Percentiles rank a stretch among this genome's conserved stretches.
phyloP scores from a whole-genome alignment of 306 rosid species.

The Leucaena leucocephala region DNA sequence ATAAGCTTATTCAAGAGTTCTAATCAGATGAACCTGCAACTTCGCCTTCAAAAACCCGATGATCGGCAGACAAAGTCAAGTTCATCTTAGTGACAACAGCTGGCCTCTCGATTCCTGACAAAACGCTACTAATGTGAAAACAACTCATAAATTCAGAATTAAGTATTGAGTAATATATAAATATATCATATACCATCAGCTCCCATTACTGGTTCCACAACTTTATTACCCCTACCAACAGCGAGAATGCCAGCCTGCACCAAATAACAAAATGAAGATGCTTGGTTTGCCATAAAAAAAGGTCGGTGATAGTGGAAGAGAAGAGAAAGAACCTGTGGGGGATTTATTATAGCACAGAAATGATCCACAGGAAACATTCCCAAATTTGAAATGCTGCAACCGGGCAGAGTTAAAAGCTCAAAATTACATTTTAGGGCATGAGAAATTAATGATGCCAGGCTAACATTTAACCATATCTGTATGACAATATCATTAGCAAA shows the following conservation, averaged over 20 bases:
- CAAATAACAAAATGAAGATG: conserved; percentile 30
- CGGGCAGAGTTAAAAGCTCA: conserved; percentile 31
- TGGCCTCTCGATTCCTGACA: conserved; percentile 81
- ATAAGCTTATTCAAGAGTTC: conserved; percentile 20
- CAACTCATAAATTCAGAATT: conserved; percentile 22
- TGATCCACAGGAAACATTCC: conserved; percentile 98
- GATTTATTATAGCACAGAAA: conserved; percentile 96
- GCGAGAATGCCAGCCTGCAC: conserved; percentile 96
- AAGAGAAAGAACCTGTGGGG: conserved; percentile 81
- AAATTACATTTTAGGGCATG: conserved; percentile 31
- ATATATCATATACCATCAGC: conserved; percentile 67
- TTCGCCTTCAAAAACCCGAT: conserved; percentile 91
- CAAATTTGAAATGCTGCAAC: conserved; percentile 95
- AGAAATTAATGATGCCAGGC: conserved; percentile 3
- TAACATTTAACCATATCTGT: conserved; percentile 2
- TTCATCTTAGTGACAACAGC: conserved; percentile 71
- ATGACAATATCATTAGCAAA: conserved; percentile 31
- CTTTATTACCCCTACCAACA: conserved; percentile 96
- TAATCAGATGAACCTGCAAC: conserved; percentile 76
- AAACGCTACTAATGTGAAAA: conserved; percentile 38
- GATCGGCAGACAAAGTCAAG: conserved; percentile 90
- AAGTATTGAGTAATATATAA: conserved; percentile 20
- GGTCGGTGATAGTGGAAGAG: conserved; percentile 29
- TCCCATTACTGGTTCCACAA: conserved; percentile 74
- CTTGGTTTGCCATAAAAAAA: conserved; percentile 19